Conservation (phyloP, 805 yeast genomes). For the Metschnikowia vanudenii region DNA sequence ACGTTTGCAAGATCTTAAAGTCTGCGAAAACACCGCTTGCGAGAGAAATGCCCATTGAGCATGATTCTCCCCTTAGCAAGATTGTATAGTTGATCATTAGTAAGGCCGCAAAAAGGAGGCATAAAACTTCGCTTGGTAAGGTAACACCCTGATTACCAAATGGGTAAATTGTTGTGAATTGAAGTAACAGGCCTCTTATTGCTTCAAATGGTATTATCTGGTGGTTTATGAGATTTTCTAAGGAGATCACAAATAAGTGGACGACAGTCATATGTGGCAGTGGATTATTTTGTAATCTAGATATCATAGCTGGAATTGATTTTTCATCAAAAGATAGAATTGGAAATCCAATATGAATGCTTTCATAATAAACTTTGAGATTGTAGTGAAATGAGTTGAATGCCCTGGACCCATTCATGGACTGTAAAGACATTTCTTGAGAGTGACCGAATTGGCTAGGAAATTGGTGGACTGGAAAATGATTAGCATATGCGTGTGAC, state of each 20-base stretch:
- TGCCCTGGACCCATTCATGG: background rate
- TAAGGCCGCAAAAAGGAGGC: slow-evolving; percentile 30
- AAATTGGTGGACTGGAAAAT: background rate
- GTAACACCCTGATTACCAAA: slow-evolving; percentile 15
- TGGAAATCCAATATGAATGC: slow-evolving; percentile 46
- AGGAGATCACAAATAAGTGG: slow-evolving; percentile 42
- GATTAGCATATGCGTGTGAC: background rate
- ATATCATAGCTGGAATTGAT: slow-evolving; percentile 18
- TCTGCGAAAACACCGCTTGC: slow-evolving; percentile 41
- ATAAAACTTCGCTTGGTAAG: slow-evolving; percentile 22
- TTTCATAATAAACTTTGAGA: slow-evolving; percentile 37
- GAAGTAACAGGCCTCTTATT: slow-evolving; percentile 34
- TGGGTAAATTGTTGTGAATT: slow-evolving; percentile 38
- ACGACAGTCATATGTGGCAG: slow-evolving; percentile 31
- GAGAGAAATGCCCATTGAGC: slow-evolving; percentile 54
- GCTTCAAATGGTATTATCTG: slow-evolving; percentile 32
- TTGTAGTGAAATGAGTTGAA: slow-evolving; percentile 4
- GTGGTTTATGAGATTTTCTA: slow-evolving; percentile 39
- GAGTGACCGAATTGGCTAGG: background rate
- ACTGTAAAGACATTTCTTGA: background rate
- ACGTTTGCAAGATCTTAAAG: slow-evolving; percentile 48
- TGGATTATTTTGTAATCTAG: slow-evolving; percentile 16
- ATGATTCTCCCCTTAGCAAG: slow-evolving; percentile 57
- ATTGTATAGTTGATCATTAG: slow-evolving; percentile 53
- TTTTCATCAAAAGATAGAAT: slow-evolving; percentile 39